Base-by-base conservation (phyloP, 164 flowering plant species). In the Pachysandra terminalis region DNA sequence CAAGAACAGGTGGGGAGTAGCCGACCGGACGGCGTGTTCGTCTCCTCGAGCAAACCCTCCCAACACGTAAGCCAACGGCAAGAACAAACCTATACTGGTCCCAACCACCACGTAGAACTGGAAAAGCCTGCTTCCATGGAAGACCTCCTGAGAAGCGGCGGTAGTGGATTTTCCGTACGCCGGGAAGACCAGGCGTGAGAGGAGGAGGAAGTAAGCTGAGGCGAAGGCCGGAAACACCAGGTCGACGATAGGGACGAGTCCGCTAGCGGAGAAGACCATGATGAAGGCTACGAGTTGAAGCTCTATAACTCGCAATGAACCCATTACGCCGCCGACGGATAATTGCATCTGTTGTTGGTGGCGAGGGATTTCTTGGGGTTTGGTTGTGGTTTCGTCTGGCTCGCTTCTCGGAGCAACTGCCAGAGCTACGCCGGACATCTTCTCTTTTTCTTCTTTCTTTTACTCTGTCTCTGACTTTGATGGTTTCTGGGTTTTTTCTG, bases 31-130 rank as follows among this genome's bases (percentile, higher is more conserved):
- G 0, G 96, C 95, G 41, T 87, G 90, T 0, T 91, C 91, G 55
- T 91, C 98, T 0, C 97, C 96, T 22, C 98, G 78, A 0, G 97
- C 98, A 55, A 95, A 95, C 5, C 97, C 98, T 8, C 98, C 98
- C 19, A 95, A 66, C 21, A 90, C 97, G 68, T 90, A 95, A 0
- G 98, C 96, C 63, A 95, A 79, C 1, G 98, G 98, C 73, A 95
- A 65, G 83, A 95, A 91, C 70, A 95, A 73, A n/a, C 98, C 97
- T 2, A 91, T 59, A 0, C 86, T 79, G 8, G 96, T 91, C 15
- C 98, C 98, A 28, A 83, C 23, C 6, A 91, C 26, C 0, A 91
- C 95, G 49, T 91, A 90, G 3, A 79, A 3, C 67, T 88, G 69
- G 60, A 88, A 94, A 0, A 82, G n/a, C 9, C 77, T 61, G 65